Evolutionary conservation across 2,329 filamentous ascomycete genomes (phyloP), one percentile per base, ranked within the genome.

Genomic region (Aureobasidium sp.): DNA sequence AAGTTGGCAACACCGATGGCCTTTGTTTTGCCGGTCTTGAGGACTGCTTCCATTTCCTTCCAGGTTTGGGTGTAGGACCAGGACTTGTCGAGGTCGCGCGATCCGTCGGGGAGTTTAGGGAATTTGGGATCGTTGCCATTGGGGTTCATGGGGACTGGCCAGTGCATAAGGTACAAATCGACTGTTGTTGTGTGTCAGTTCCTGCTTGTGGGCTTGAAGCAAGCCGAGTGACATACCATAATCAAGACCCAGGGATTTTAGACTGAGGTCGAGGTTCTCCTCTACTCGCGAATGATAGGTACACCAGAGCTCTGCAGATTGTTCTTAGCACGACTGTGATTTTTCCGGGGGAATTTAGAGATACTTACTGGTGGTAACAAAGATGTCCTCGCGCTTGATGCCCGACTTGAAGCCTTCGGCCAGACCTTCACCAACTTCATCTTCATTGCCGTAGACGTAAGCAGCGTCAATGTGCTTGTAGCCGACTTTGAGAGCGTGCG

Each of bases 101-200:
- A 82, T 66, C 90, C 90, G 71, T 93, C 87, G 15, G 84, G 77
- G 57, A 84, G 84, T 73, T 86, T 91, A 67, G 90, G 90, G 76
- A 93, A 90, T 64, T 83, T 81, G 68, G 88, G 86, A 63, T 74
- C 51, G 58, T 53, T 61, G 66, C 86, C 84, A 79, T 88, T 82
- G 8, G 88, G 87, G 77, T 92, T 93, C 84, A 92, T 87, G 55
- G 88, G 85, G 50, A 91, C 78, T 6, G 89, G 88, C 89, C 90
- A 94, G 77, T 96, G 90, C 79, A 95, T 83, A 41, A 95, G 80
- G 72, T 84, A 91, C 5, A 51, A 12, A 10, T 51, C 47, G 29
- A n/a, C 51, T 55, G 37, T 37, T 39, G 20, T 10, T 23, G 10
- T 20, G 10, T 29, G 36, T 55, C 62, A 95, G 78, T 2, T n/a